phyloP scores from a whole-genome alignment of 1,139 yeast species.

The Kurtzmaniella natalensis region DNA sequence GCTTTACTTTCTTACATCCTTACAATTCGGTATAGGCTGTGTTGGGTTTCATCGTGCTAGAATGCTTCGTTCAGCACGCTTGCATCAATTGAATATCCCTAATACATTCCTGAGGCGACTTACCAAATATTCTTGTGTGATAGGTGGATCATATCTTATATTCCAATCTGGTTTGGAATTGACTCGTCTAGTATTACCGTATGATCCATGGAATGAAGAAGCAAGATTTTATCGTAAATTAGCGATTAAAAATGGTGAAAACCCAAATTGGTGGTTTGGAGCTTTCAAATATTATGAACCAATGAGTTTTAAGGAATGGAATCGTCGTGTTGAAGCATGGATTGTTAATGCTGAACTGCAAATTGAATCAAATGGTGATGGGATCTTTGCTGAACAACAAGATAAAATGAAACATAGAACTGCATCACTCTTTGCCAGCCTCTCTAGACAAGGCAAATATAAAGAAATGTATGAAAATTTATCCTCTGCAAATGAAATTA shows the following conservation, averaged over 20 bases:
- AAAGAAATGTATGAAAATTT: slow-evolving; percentile 25
- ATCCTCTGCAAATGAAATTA: slow-evolving; percentile 18
- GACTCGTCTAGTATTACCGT: slow-evolving; percentile 44
- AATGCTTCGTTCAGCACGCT: slow-evolving; percentile 12
- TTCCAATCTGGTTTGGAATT: slow-evolving; percentile 45
- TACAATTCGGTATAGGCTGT: slow-evolving; percentile 45
- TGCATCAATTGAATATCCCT: slow-evolving; percentile 13
- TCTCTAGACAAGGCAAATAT: slow-evolving; percentile 19
- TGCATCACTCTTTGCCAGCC: slow-evolving; percentile 4
- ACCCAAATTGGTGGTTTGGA: slow-evolving; percentile 56
- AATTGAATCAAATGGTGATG: slow-evolving; percentile 9
- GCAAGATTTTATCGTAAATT: slow-evolving; percentile 45
- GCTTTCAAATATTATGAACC: slow-evolving; percentile 51
- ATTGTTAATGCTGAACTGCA: slow-evolving; percentile 17
- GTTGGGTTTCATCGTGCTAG: slow-evolving; percentile 20
- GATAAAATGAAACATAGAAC: slow-evolving; percentile 1
- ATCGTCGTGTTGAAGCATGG: slow-evolving; percentile 31
- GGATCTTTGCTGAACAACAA: background rate
- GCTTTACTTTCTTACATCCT: slow-evolving; percentile 40
- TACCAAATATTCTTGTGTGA: slow-evolving; percentile 12
- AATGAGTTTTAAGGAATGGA: slow-evolving; percentile 47
- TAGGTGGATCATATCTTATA: slow-evolving; percentile 22
- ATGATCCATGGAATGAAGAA: slow-evolving; percentile 66
- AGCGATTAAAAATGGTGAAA: slow-evolving; percentile 38
- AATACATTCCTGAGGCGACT: slow-evolving; percentile 12